Percentiles rank a stretch among this genome's conserved stretches.
These are phyloP conservation scores for Entrophospora sp. DNA, from an alignment of 192 early-diverging fungal genomes.

Conservation along the genomic window DNA sequence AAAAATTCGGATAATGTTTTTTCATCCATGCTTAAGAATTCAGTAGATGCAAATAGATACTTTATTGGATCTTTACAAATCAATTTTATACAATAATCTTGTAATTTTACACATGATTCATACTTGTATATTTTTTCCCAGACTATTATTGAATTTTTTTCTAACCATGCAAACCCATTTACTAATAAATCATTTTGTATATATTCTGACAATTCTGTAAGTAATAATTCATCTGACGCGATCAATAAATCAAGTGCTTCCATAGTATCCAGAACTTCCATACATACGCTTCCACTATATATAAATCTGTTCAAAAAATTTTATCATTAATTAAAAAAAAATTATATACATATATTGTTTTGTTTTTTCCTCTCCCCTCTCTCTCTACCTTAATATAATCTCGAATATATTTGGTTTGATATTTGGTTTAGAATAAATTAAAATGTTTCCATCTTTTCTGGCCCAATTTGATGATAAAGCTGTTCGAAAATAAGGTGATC, in stretches of 20 bases:
- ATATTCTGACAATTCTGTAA: background rate
- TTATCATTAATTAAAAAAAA: background rate
- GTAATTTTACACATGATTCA: background rate
- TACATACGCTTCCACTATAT: background rate
- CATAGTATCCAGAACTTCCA: background rate
- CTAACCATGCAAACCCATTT: background rate
- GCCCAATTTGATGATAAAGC: conserved; percentile 10
- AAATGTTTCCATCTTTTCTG: background rate
- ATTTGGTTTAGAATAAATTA: conserved; percentile 8
- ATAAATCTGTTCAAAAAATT: background rate
- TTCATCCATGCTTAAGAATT: background rate
- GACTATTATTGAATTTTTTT: background rate
- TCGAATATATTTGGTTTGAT: conserved; percentile 4
- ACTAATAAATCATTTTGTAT: background rate
- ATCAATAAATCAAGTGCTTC: conserved; percentile 3
- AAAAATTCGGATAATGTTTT: background rate
- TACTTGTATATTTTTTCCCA: background rate
- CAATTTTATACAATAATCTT: background rate
- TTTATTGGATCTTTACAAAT: background rate
- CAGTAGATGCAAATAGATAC: background rate
- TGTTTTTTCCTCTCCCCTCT: background rate
- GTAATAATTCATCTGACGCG: conserved; percentile 12
- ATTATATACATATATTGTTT: background rate
- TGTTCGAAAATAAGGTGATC: background rate
- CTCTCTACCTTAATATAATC: conserved; percentile 10